These are phyloP conservation scores for Leccinum boreale DNA, from an alignment of 768 basidiomycete species.

Conservation along the genomic window DNA sequence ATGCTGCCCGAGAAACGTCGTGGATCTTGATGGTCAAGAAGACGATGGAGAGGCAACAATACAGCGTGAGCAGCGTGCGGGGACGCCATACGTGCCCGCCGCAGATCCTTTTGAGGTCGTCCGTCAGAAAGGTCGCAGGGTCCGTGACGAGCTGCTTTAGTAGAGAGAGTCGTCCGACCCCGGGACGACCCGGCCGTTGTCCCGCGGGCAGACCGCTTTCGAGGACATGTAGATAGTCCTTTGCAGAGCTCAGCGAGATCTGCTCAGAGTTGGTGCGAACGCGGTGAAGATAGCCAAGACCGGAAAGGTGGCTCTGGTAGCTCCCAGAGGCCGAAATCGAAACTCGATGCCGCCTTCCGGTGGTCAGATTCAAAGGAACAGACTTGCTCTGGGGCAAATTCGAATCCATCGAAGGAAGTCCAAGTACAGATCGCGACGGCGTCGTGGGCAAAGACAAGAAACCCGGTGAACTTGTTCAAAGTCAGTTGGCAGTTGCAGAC, in stretches of 20 bases:
- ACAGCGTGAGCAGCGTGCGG: slow-evolving; percentile 35
- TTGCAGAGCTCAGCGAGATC: slow-evolving; percentile 7
- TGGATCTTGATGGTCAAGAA: slow-evolving; percentile 35
- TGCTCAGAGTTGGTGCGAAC: slow-evolving; percentile 27
- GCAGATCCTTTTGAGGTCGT: slow-evolving; percentile 25
- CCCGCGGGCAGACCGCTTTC: slow-evolving; percentile 16
- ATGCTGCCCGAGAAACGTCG: slow-evolving; percentile 1
- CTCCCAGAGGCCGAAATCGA: slow-evolving; percentile 38
- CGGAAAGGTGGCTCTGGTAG: slow-evolving; percentile 41
- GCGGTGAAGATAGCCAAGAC: slow-evolving; percentile 39
- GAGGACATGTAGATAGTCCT: slow-evolving; percentile 13
- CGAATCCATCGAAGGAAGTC: slow-evolving; percentile 10
- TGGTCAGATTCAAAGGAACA: slow-evolving; percentile 18
- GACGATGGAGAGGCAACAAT: slow-evolving; percentile 41
- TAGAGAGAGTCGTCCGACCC: slow-evolving; percentile 22
- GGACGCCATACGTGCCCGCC: slow-evolving; percentile 24
- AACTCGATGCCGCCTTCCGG: slow-evolving; percentile 15
- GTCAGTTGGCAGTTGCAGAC: background rate
- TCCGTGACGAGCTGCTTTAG: slow-evolving; percentile 26
- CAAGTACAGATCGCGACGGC: background rate
- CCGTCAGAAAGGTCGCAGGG: slow-evolving; percentile 21
- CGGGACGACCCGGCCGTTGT: slow-evolving; percentile 10
- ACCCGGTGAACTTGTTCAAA: background rate
- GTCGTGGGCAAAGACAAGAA: background rate
- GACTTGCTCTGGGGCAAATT: slow-evolving; percentile 25